Evolutionary conservation across 306 rosid genomes (phyloP).

Genomic region (Cucurbita argyrosperma): DNA sequence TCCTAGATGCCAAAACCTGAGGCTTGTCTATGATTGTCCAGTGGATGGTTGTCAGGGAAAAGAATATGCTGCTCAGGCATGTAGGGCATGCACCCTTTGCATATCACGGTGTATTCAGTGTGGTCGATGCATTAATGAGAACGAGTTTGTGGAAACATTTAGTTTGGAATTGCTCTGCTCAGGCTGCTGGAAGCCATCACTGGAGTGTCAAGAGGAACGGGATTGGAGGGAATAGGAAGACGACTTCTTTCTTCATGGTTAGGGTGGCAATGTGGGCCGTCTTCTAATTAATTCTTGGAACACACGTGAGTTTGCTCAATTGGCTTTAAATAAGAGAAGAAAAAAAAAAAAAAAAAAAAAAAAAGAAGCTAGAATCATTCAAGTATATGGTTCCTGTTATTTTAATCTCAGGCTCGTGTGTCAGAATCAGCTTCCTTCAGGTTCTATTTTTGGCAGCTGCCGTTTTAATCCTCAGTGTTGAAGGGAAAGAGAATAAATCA

Average conservation of each 20-base stretch:
- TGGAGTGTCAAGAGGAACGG: conserved; percentile 19
- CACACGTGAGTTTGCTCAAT: background rate
- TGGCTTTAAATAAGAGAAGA: background rate
- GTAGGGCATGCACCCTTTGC: conserved; percentile 81
- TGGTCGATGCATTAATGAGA: conserved; percentile 63
- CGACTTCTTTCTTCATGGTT: conserved; percentile 28
- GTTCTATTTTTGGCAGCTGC: background rate
- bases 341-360: background rate
- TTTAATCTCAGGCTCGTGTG: background rate
- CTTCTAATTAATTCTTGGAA: background rate
- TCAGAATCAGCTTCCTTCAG: background rate
- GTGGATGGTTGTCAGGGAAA: conserved; percentile 47
- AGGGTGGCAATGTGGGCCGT: background rate
- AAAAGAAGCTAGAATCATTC: background rate
- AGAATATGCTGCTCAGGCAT: conserved; percentile 27
- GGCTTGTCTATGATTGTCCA: conserved; percentile 87
- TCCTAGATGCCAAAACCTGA: conserved; percentile 62
- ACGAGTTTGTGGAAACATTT: conserved; percentile 80
- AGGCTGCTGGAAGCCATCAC: conserved; percentile 34
- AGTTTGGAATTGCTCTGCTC: conserved; percentile 69
- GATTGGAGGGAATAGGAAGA: conserved; percentile 17
- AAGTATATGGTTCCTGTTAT: background rate
- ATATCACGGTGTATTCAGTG: conserved; percentile 66
- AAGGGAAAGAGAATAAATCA: background rate
- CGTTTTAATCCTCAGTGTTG: background rate